phyloP scores from a whole-genome alignment of 257 asterid species.

The Lavandula angustifolia region DNA sequence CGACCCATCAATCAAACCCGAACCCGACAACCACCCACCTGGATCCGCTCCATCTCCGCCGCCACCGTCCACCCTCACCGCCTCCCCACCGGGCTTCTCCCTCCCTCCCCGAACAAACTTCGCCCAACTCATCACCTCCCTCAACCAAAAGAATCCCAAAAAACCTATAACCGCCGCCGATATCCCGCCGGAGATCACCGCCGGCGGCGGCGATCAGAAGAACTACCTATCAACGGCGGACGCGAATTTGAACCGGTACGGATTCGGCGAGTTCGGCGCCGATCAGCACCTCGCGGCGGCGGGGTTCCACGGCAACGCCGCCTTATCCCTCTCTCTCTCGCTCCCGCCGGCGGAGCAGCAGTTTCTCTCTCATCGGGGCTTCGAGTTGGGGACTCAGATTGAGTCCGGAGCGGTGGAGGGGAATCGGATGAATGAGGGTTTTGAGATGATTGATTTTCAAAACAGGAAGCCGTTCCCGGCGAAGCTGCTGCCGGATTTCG shows the following conservation, averaged over 20 bases:
- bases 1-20: constrained; percentile 27
- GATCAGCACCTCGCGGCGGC: constrained; percentile 25
- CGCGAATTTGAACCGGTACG: constrained; percentile 6
- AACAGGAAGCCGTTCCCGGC: constrained; percentile 54
- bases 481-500: constrained; percentile 59
- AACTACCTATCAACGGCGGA: constrained; percentile 12
- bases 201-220: background rate
- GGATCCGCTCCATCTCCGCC: background rate
- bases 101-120: constrained; percentile 18
- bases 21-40: constrained; percentile 27
- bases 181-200: constrained; percentile 32
- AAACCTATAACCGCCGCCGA: constrained; percentile 39
- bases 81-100: background rate
- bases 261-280: constrained; percentile 22
- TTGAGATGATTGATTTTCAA: constrained; percentile 57
- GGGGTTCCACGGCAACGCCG: constrained; percentile 32
- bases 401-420: constrained; percentile 37
- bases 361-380: constrained; percentile 37
- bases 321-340: constrained; percentile 47
- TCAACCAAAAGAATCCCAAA: constrained; percentile 39
- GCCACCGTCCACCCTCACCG: constrained; percentile 24
- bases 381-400: constrained; percentile 39
- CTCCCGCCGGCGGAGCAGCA: constrained; percentile 58
- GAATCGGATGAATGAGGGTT: constrained; percentile 30
- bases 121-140: constrained; percentile 35